A percentile compares a stretch with the other conserved stretches of the same genome.
phyloP scores from a whole-genome alignment of 176 grass and related monocot species.

The Musa troglodytarum region DNA sequence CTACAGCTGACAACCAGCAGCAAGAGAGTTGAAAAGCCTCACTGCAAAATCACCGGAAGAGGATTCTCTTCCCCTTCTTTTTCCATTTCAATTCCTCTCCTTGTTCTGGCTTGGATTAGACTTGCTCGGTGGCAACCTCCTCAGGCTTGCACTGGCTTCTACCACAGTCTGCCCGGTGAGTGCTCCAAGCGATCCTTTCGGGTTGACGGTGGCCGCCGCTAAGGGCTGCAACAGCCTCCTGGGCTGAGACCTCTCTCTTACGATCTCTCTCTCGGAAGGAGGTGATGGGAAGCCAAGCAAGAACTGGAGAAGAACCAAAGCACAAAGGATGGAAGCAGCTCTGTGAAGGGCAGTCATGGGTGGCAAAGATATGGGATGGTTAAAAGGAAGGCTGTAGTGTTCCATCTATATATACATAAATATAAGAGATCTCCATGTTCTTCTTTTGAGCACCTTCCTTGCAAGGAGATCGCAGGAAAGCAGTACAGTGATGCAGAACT shows the following conservation, averaged over 20 bases:
- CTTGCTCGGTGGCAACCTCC: constrained; percentile 5
- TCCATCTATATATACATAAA: neutral
- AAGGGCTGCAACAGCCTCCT: constrained; percentile 38
- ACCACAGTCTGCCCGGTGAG: constrained; percentile 8
- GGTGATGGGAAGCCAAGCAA: constrained; percentile 28
- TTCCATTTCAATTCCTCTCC: neutral
- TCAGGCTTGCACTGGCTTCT: constrained; percentile 52
- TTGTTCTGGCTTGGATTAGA: constrained; percentile 63
- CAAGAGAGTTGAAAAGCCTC: neutral
- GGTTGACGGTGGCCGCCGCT: constrained; percentile 21
- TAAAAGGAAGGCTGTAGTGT: neutral
- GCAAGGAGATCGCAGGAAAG: too few species aligned
- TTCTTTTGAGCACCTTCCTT: too few species aligned
- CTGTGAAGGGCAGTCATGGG: constrained; percentile 26
- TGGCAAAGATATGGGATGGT: neutral
- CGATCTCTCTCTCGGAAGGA: neutral
- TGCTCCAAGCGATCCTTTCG: neutral
- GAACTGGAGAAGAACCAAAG: constrained; percentile 37
- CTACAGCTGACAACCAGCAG: too few species aligned
- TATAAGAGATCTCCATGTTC: too few species aligned
- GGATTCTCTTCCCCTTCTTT: constrained; percentile 5
- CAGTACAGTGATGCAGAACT: too few species aligned
- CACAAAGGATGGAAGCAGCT: constrained; percentile 18
- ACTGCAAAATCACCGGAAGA: constrained; percentile 35
- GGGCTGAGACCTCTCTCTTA: constrained; percentile 6